Base-by-base conservation (phyloP, 2,329 filamentous ascomycete genomes). In the Cercospora nicotianae region DNA sequence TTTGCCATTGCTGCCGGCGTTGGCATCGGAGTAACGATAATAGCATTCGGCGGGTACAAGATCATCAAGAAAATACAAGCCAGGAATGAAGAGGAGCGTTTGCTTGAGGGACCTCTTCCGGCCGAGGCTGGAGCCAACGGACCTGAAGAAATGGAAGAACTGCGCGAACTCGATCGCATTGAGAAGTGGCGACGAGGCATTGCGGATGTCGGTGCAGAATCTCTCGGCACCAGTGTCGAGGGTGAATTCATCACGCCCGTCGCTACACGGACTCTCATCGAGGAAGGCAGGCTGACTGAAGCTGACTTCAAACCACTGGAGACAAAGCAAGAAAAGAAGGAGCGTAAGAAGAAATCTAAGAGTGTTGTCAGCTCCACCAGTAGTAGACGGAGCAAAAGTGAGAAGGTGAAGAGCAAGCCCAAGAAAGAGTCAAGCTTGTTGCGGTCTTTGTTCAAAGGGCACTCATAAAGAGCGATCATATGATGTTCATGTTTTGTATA, bases 41-140 rank as follows among this genome's bases (percentile, higher is more conserved):
- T 99, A 75, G 94, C 95, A 78, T 92, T 99, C 68, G 95, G 95
- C 64, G 94, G 95, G 5, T 98, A 93, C 87, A 98, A 97, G 82
- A 97, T 99, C 78, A 89, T 99, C 81, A 96, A 97, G 84, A 90
- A 89, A 74, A 92, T 98, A 72, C 83, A 84, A 75, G 82, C 77
- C 13, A 80, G 81, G 66, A 81, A 81, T 73, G 73, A 63, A 68
- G 70, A 57, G 2, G 68, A 68, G 65, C 68, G 57, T 28, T 64
- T 71, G 9, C 42, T 71, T 3, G 64, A 70, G 45, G 48, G n/a
- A 12, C 60, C 60, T 13, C 48, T 64, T 69, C 62, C 71, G 53
- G 69, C 73, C 18, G 75, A 78, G 66, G 3, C 23, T n/a, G 62
- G 28, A 2, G 62, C 18, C 7, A 20, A 23, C 23, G 18, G 18